Percentiles rank a stretch among this genome's conserved stretches.
These are phyloP conservation scores for Fusarium chaquense DNA, from an alignment of 2,329 filamentous ascomycete genomes.

Conservation along the genomic window DNA sequence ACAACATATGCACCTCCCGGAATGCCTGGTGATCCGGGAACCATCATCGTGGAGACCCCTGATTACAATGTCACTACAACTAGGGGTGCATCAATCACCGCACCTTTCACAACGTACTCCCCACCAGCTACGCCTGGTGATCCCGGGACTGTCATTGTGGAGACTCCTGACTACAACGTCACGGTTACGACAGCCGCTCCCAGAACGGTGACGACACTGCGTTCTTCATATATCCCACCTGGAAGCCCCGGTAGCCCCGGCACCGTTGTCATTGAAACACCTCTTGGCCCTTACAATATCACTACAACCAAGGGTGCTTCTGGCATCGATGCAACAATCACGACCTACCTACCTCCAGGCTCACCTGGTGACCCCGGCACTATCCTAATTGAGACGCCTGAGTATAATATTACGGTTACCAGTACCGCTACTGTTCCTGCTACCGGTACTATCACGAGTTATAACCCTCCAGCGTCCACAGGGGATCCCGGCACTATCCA, in stretches of 20 bases:
- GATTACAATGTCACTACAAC: slow-evolving; percentile 23
- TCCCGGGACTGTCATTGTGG: slow-evolving; percentile 24
- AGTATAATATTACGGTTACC: slow-evolving; percentile 5
- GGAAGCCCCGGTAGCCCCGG: not conserved
- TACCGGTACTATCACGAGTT: slow-evolving; percentile 15
- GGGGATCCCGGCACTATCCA: slow-evolving; percentile 26
- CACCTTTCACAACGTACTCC: slow-evolving; percentile 14
- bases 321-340: not conserved
- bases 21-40: slow-evolving; percentile 22
- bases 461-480: slow-evolving; percentile 15
- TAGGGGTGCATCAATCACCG: slow-evolving; percentile 6
- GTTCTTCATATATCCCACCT: slow-evolving; percentile 8
- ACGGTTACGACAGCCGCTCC: slow-evolving; percentile 9
- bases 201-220: not conserved
- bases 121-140: slow-evolving; percentile 13
- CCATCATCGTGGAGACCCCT: slow-evolving; percentile 28
- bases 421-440: not conserved
- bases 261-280: slow-evolving; percentile 1
- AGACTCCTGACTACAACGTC: slow-evolving; percentile 15
- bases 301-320: not conserved
- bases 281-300: not conserved
- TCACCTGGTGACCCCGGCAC: slow-evolving; percentile 1
- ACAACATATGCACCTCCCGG: slow-evolving; percentile 28
- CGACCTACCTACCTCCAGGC: not conserved
- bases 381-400: slow-evolving; percentile 1